Conservation (phyloP, 495 filamentous ascomycete species). For the Neurospora sp. region DNA sequence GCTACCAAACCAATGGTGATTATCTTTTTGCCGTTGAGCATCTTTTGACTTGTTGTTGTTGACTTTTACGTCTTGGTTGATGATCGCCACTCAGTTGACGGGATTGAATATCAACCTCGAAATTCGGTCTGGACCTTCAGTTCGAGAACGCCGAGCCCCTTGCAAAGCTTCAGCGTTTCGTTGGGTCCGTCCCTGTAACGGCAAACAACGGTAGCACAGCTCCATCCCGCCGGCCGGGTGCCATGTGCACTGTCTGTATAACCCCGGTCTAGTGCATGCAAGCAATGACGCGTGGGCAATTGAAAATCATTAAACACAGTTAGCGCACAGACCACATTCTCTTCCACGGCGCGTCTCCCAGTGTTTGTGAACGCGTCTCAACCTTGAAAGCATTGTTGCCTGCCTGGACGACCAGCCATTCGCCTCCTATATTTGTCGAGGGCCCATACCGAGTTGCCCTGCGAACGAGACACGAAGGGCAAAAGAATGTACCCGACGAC, state of each 20-base stretch:
- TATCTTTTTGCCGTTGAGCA: slow-evolving; percentile 13
- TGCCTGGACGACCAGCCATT: neutral
- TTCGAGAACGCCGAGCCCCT: neutral
- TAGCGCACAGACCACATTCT: neutral
- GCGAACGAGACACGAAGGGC: slow-evolving; percentile 6
- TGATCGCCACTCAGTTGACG: neutral
- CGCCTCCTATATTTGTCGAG: neutral
- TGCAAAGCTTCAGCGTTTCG: neutral
- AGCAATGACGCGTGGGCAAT: neutral
- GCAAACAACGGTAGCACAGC: neutral
- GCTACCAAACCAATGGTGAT: slow-evolving; percentile 13
- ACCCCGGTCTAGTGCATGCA: neutral
- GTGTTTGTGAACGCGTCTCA: neutral
- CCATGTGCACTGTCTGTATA: neutral
- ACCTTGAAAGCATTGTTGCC: neutral
- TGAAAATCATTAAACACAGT: neutral
- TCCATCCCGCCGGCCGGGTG: neutral
- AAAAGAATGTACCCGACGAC: slow-evolving; percentile 13
- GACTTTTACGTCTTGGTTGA: neutral
- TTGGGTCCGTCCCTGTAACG: neutral
- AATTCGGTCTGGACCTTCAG: neutral
- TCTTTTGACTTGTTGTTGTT: neutral
- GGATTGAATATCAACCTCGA: neutral
- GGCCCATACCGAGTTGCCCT: neutral
- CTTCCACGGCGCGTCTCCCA: neutral